phyloP scores from a whole-genome alignment of 768 basidiomycete genomes.

The Suillus americanus region DNA sequence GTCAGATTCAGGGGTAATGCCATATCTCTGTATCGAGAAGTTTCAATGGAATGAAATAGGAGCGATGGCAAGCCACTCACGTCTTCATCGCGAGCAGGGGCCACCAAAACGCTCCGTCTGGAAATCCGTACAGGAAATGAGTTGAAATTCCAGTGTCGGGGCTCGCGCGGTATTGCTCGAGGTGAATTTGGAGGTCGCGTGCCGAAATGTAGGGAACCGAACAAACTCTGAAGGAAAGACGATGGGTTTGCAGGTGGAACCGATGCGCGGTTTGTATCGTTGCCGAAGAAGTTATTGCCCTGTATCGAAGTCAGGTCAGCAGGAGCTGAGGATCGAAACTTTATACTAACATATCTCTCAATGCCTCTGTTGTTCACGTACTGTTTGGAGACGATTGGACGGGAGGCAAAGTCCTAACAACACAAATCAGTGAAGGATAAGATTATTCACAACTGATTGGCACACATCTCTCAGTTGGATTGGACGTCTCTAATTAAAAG shows the following conservation, averaged over 20 bases:
- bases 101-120: neutral
- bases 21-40: neutral
- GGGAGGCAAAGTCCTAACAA: neutral
- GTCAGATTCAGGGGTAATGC: neutral
- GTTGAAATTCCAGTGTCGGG: neutral
- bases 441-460: neutral
- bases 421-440: neutral
- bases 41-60: neutral
- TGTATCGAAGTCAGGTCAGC: neutral
- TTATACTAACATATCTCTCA: neutral
- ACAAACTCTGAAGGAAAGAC: neutral
- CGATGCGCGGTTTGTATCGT: neutral
- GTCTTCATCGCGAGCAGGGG: neutral
- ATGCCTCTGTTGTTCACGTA: constrained; percentile 18
- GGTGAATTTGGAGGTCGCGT: neutral
- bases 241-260: neutral
- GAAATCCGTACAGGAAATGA: neutral
- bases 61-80: neutral
- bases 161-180: neutral
- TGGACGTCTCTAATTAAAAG: neutral
- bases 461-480: neutral
- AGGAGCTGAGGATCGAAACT: neutral
- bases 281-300: neutral
- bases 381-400: neutral
- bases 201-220: neutral